These are phyloP conservation scores for Coleophoma crateriformis DNA, from an alignment of 2,329 filamentous ascomycete species.

Conservation along the genomic window DNA sequence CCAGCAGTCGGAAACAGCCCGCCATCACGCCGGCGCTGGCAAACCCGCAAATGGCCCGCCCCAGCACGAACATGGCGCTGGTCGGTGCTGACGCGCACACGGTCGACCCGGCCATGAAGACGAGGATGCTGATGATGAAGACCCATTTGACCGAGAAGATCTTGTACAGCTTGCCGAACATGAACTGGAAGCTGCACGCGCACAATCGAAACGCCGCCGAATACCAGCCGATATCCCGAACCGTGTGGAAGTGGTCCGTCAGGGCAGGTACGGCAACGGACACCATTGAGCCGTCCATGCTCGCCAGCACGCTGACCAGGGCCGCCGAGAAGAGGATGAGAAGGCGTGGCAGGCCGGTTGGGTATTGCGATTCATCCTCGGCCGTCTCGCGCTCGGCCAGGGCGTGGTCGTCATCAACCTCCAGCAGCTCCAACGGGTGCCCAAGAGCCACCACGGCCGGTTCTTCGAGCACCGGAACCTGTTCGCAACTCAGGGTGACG, in stretches of 20 bases:
- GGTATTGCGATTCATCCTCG: too few species aligned
- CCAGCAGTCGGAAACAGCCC: constrained; percentile 35
- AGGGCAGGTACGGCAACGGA: constrained; percentile 5
- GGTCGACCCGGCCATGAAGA: constrained; percentile 23
- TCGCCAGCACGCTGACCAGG: too few species aligned
- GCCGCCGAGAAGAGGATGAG: too few species aligned
- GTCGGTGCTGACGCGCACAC: constrained; percentile 21
- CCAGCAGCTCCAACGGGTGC: too few species aligned
- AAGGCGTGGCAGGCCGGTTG: too few species aligned
- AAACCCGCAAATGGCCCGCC: constrained; percentile 21
- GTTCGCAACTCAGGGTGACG: too few species aligned
- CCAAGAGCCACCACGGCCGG: too few species aligned
- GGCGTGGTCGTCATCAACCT: too few species aligned
- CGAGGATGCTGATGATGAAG: constrained; percentile 13
- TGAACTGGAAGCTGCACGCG: constrained; percentile 5
- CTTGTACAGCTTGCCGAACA: constrained; percentile 19
- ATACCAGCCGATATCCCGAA: constrained; percentile 36
- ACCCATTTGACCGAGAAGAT: constrained; percentile 15
- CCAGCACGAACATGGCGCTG: constrained; percentile 21
- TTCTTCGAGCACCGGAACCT: too few species aligned
- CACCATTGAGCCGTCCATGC: not conserved
- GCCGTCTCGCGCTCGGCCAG: too few species aligned
- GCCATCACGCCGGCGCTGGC: constrained; percentile 19
- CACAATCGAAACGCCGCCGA: constrained; percentile 24
- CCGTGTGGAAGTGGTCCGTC: constrained; percentile 3